Evolutionary conservation across 495 filamentous ascomycete species (phyloP), one percentile per base, ranked within the genome.

Genomic region (Cercophora sp.): DNA sequence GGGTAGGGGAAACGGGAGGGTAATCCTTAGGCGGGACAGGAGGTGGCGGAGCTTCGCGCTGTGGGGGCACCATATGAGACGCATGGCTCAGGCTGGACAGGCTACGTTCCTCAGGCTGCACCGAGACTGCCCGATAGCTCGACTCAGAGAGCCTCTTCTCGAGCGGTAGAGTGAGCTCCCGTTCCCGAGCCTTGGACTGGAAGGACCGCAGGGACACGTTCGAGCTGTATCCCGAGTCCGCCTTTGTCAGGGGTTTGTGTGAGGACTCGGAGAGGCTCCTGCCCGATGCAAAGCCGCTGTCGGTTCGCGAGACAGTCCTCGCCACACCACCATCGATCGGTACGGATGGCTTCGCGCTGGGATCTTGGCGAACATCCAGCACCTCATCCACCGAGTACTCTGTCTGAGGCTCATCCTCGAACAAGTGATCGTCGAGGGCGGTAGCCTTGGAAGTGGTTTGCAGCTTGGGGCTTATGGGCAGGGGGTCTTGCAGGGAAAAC

Each of bases 181-280:
- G 41, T 15, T 58, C 56, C 19, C 53, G 61, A 4, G 40, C 3
- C 40, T 61, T 62, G 25, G 41, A 10, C 20, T 71, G 68, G 36
- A 78, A 70, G 0, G 76, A 78, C 16, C 71, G 68, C 18, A 77
- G 55, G 11, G 77, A 80, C 3, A 75, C 66, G 45, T 72, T 78
- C 5, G 76, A 80, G 57, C 77, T 77, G 43, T 81, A 81, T 16
- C 79, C 79, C n/a, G 75, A 79, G 49, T 81, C 77, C 24, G 76
- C 75, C 39, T 80, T 80, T 6, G 74, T 68, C 15, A 79, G 53
- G 9, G 69, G 60, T 31, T 72, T 74, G 26, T 66, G 63, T 2
- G 64, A 57, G 18, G 23, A 48, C 18, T 73, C 68, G 2, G 70
- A 53, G 0, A 71, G 65, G 50, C 68, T 73, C n/a, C 44, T 36